These are phyloP conservation scores for Penicillium steckii DNA, from an alignment of 495 filamentous ascomycete species.

Conservation along the genomic window DNA sequence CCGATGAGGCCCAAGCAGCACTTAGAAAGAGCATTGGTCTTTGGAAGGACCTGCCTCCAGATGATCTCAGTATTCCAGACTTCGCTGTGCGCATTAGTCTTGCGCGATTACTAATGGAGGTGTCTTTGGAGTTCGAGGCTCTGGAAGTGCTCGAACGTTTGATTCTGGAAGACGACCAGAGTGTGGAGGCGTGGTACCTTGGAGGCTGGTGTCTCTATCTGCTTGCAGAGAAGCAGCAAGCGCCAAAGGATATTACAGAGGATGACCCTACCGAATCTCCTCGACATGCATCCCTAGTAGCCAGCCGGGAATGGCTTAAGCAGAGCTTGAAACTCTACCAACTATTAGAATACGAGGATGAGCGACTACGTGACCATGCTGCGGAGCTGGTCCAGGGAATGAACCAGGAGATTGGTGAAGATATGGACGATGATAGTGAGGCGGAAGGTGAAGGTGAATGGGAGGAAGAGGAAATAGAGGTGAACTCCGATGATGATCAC, in stretches of 20 bases:
- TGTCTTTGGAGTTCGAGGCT: constrained; percentile 78
- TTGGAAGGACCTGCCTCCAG: constrained; percentile 74
- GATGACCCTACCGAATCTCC: constrained; percentile 31
- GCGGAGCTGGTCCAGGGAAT: constrained; percentile 58
- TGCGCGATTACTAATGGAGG: constrained; percentile 84
- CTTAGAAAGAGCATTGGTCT: constrained; percentile 70
- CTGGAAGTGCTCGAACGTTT: constrained; percentile 81
- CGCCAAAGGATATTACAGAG: constrained; percentile 34
- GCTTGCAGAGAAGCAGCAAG: constrained; percentile 64
- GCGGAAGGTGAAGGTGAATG: constrained; percentile 47
- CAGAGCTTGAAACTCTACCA: constrained; percentile 50
- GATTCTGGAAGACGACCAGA: constrained; percentile 82
- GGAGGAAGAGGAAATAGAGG: constrained; percentile 40
- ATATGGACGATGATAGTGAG: constrained; percentile 50
- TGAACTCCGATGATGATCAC: constrained; percentile 45
- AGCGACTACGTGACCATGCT: constrained; percentile 50
- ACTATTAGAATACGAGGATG: constrained; percentile 51
- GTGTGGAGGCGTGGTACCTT: constrained; percentile 95
- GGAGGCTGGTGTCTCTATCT: constrained; percentile 89
- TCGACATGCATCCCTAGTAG: constrained; percentile 39
- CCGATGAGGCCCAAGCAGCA: constrained; percentile 76
- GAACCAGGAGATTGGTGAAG: constrained; percentile 53
- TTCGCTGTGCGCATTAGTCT: constrained; percentile 83
- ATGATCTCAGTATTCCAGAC: constrained; percentile 65
- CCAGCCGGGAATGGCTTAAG: constrained; percentile 54